phyloP scores from a whole-genome alignment of 176 grass and related monocot genomes.

The Dactylis glomerata region DNA sequence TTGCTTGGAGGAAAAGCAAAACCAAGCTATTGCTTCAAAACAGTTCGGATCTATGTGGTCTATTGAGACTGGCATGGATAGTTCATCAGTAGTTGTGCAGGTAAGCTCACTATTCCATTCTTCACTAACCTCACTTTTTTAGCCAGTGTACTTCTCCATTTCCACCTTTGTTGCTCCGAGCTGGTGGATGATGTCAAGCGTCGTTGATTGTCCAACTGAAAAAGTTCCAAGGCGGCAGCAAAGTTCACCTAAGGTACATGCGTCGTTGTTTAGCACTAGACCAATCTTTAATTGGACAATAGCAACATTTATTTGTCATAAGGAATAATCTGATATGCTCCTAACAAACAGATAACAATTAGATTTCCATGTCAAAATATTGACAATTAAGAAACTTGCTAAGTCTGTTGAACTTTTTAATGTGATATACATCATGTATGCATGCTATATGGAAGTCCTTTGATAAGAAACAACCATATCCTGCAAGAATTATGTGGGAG shows the following conservation, averaged over 20 bases:
- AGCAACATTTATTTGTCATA: neutral
- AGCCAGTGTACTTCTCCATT: neutral
- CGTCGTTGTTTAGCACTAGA: neutral
- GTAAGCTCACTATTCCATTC: neutral
- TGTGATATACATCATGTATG: neutral
- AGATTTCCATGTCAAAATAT: neutral
- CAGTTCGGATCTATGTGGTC: constrained; percentile 6
- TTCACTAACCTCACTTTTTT: neutral
- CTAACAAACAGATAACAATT: neutral
- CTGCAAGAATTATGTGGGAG: neutral
- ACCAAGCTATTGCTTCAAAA: constrained; percentile 8
- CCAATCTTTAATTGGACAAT: neutral
- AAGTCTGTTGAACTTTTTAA: neutral
- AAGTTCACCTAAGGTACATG: neutral
- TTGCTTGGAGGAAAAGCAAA: neutral
- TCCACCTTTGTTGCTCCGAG: neutral
- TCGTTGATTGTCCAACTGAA: neutral
- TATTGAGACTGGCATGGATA: neutral
- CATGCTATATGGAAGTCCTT: neutral
- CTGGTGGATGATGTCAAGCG: neutral
- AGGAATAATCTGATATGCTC: neutral
- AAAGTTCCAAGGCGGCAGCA: neutral
- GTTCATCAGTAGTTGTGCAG: neutral
- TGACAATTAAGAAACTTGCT: neutral
- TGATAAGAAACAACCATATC: neutral